A percentile compares a stretch with the other conserved stretches of the same genome.
Evolutionary conservation across 352 stramenopile genomes (phyloP).

Genomic region (Phytophthora chlamydospora): DNA sequence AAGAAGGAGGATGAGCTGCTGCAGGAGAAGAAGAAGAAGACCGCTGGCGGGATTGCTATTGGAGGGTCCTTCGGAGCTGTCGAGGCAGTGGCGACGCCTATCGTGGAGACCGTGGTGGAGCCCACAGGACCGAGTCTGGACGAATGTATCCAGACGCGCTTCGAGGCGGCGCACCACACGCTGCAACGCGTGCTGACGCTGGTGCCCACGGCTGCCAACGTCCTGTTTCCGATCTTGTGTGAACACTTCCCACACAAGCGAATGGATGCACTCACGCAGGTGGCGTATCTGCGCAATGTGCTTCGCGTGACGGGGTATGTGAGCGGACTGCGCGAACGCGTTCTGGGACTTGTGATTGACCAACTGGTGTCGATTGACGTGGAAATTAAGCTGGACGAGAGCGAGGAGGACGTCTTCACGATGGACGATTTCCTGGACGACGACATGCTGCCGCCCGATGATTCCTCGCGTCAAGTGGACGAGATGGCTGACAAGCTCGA

Average conservation of each 20-base stretch:
- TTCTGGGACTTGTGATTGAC: conserved; percentile 87
- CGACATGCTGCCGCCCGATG: conserved; percentile 66
- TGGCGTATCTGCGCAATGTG: conserved; percentile 77
- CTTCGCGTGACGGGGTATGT: conserved; percentile 74
- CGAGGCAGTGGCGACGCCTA: conserved; percentile 5
- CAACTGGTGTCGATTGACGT: conserved; percentile 88
- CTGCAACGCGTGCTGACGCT: conserved; percentile 71
- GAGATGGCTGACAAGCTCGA: conserved; percentile 91
- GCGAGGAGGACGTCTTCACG: conserved; percentile 84
- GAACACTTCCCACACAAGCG: conserved; percentile 88
- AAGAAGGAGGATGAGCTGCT: conserved; percentile 4
- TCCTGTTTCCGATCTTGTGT: conserved; percentile 77
- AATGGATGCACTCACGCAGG: conserved; percentile 65
- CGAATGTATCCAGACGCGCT: conserved; percentile 60
- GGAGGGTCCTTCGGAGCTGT: conserved; percentile 48
- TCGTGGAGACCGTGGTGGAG: conserved; percentile 16
- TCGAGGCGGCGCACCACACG: conserved; percentile 63
- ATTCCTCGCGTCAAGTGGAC: conserved; percentile 53
- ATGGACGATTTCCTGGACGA: conserved; percentile 86
- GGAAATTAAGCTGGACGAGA: conserved; percentile 90
- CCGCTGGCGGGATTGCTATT: conserved; percentile 41
- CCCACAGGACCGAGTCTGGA: conserved; percentile 40
- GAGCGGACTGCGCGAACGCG: conserved; percentile 73
- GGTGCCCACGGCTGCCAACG: conserved; percentile 76
- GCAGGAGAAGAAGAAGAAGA: conserved; percentile 5